A percentile compares a stretch with the other conserved stretches of the same genome.
These are phyloP conservation scores for Mesotaenium endlicherianum DNA, from an alignment of 139 green algal genomes.

Conservation along the genomic window DNA sequence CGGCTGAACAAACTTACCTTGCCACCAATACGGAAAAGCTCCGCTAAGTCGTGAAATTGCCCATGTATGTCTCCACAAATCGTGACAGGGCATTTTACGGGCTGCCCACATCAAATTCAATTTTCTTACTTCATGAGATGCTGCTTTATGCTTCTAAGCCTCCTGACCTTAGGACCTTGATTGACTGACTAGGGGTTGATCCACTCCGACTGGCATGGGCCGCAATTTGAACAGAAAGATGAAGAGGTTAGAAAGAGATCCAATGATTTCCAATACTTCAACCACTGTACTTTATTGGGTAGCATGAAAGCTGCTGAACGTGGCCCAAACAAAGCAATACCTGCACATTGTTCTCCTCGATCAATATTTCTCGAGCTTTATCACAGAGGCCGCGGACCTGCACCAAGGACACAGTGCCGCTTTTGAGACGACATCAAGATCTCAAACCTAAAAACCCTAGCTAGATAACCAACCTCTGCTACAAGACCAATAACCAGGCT, in stretches of 20 bases:
- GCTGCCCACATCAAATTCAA: conserved; percentile 69
- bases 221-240: not conserved
- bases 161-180: too few species aligned
- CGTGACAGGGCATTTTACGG: conserved; percentile 91
- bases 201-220: too few species aligned
- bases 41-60: conserved; percentile 96
- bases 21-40: conserved; percentile 96
- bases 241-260: not conserved
- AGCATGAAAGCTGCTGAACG: not conserved
- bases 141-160: too few species aligned
- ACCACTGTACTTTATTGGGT: not conserved
- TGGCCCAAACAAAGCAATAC: too few species aligned
- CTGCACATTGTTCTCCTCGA: conserved; percentile 88
- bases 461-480: too few species aligned
- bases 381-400: conserved; percentile 91
- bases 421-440: too few species aligned
- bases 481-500: too few species aligned
- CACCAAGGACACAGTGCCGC: too few species aligned
- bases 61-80: conserved; percentile 93
- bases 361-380: conserved; percentile 69
- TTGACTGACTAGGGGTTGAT: too few species aligned
- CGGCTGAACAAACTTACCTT: conserved; percentile 56
- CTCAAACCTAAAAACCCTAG: too few species aligned
- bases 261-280: not conserved
- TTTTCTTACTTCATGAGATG: too few species aligned